Evolutionary conservation across 2,329 filamentous ascomycete genomes (phyloP), one percentile per base, ranked within the genome.

Genomic region (Colletotrichum spaethianum): DNA sequence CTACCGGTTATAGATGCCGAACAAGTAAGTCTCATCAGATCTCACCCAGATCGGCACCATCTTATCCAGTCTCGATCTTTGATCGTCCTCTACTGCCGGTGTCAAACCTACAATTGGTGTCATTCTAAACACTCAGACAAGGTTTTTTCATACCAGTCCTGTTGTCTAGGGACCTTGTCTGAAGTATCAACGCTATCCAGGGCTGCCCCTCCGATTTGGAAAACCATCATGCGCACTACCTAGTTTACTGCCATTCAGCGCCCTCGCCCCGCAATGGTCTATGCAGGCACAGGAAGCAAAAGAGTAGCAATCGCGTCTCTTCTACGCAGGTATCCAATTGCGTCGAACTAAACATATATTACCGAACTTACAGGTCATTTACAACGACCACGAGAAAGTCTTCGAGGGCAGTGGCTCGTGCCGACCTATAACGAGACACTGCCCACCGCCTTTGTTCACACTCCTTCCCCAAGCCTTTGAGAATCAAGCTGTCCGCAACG

Each of bases 21-120:
- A 38, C 11, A 36, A 52, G 20, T 33, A 56, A 16, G 31, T 9
- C 53, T 36, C 9, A 20, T 23, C 31, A 9, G 31, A 23, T 38
- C 53, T 16, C 4, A 16, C 53, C 9, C 4, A 16, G 53, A n/a
- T 11, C 20, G 33, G 20, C 7, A 33, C 4, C 31, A 23, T 33
- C n/a, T 56, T 8, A 6, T 18, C 31, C 20, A 56, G n/a, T 36
- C 23, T 20, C 31, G 23, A 44, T 48, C 31, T 48, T 33, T 9
- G 61, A 59, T 42, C 52, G 36, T 57, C 52, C 62, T 48, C 48
- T 40, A 40, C 31, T 63, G 57, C 48, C 59, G 38, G 33, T 23
- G 59, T 48, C 38, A 33, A 50, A 40, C 20, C 4, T 33, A 5
- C n/a, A 26, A 56, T 28, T 36, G n/a, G 63, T 42, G 63, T 67